Conservation (phyloP, 495 filamentous ascomycete species). For the Collariella sp. region DNA sequence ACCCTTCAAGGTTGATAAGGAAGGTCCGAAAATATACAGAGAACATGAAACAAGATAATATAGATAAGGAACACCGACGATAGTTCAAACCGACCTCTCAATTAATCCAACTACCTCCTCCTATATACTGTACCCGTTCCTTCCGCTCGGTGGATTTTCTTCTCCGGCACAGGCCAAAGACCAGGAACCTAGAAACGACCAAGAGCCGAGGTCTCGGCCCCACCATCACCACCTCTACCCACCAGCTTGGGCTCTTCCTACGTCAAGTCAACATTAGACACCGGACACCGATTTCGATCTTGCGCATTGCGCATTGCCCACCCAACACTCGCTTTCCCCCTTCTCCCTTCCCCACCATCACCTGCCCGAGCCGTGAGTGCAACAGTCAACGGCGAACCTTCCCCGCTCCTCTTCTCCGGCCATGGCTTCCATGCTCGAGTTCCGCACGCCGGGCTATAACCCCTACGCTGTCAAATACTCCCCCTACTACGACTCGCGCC, state of each 20-base stretch:
- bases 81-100: too few relatives aligned
- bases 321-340: background rate
- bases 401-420: too few relatives aligned
- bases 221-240: background rate
- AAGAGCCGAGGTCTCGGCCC: conserved; percentile 18
- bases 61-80: too few relatives aligned
- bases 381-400: background rate
- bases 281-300: background rate
- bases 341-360: background rate
- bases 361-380: background rate
- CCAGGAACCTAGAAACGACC: conserved; percentile 17
- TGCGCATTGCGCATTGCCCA: background rate
- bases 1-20: too few relatives aligned
- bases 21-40: too few relatives aligned
- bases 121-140: too few relatives aligned
- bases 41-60: too few relatives aligned
- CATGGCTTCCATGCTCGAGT: conserved; percentile 72
- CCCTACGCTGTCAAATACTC: conserved; percentile 95
- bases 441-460: conserved; percentile 85
- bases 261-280: background rate
- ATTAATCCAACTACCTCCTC: too few relatives aligned
- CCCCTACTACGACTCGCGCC: conserved; percentile 88
- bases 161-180: background rate
- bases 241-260: background rate
- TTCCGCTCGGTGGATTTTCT: background rate